Evolutionary conservation across 306 rosid species (phyloP), one percentile per base, ranked within the genome.

Genomic region (Lupinus albus): DNA sequence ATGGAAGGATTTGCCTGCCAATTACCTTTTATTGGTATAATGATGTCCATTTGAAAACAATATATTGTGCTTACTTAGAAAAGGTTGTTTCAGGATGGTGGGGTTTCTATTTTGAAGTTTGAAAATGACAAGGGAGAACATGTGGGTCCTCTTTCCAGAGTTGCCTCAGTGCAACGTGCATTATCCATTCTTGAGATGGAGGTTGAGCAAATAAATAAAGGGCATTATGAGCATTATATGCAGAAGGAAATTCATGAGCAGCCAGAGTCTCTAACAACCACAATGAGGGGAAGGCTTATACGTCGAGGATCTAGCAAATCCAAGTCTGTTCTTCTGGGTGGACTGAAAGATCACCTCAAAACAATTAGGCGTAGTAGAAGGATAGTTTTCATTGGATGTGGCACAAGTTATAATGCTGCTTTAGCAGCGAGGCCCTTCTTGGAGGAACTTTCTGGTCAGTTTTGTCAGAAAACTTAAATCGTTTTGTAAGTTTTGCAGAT

Each of bases 221-320:
- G 99, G 44, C 88, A 68, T 44, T 93, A 84, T 56, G 86, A 93
- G 73, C 99, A 93, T 71, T 93, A 93, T 75, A 92, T 93, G 99
- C 99, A 93, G 81, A 93, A 93, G 80, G 99, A 93, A 87, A 93
- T 93, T 78, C 87, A 93, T 30, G 97, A 93, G 79, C 99, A 90
- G 72, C 94, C 99, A n/a, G 97, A 90, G 56, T 93, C 99, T 75
- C 82, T 93, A 32, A 93, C 82, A 35, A 93, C 99, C 71, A 93
- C 99, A 51, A 93, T 90, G 99, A 88, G 99, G 82, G 99, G 99
- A 68, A 80, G 99, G 84, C 94, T 93, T 62, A 77, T 90, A 66
- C 90, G 79, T 25, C 78, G 87, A 54, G 86, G 92, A 56, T 88
- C 97, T 63, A 78, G 80, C 67, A 93, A 86, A 86, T 77, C 85